Base-by-base conservation (phyloP, 2,329 filamentous ascomycete species). In the Thyridium curvatum region DNA sequence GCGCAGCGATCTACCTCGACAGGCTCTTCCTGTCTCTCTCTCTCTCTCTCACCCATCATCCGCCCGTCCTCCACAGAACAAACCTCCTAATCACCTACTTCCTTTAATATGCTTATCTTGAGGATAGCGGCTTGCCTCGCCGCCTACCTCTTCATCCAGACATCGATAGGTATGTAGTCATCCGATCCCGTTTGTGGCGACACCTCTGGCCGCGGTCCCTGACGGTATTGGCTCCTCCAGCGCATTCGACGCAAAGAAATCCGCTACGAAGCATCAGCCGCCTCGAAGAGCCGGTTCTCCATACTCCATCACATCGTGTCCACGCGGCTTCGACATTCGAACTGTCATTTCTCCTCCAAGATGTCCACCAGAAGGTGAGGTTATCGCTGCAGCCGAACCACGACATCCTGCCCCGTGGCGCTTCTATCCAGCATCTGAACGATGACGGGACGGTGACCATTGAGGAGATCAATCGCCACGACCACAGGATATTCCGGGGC, bases 381-480 rank as follows among this genome's bases (percentile, higher is more conserved):
- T 74, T 98, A 38, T 74, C 77, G 40, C 74, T 98, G 35, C 82
- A 93, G 57, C 93, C 93, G 4, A 97, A 97, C 58, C 79, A 94
- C 65, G 87, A 97, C 62, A 81, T 97, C 42, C 71, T 98, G 34
- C 77, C 83, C 39, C 75, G 88, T 13, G 81, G 84, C 51, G 84
- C 90, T 8, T 77, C 74, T 37, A 69, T 98, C 35, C 77, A 82
- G 30, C 83, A 88, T 55, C 61, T 95, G 32, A 80, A 73, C 39
- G 58, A 72, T 10, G 81, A 95, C 58, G 93, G 93, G 38, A 70
- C 72, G 35, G 63, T 94, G 30, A 68, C 64, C 37, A 68, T 75
- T n/a, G 85, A 94, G 54, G 66, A 72, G 29, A 76, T 97, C 44
- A 69, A 86, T 40, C 77, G 90, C 38, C 63, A 73, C 39, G 77